phyloP scores from a whole-genome alignment of 1,284 basidiomycete species.

The Melampsora abietis-canadensis region DNA sequence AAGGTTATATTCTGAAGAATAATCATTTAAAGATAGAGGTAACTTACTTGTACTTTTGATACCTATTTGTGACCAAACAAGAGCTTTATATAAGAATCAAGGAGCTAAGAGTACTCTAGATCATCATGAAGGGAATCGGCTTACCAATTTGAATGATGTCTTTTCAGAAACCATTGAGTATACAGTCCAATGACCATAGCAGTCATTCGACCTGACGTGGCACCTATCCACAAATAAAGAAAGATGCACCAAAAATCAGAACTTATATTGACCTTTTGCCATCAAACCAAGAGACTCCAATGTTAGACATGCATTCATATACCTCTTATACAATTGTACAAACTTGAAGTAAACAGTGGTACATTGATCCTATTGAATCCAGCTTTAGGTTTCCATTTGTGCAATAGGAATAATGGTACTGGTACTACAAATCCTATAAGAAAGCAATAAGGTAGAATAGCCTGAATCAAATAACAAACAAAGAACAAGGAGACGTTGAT shows the following conservation, averaged over 20 bases:
- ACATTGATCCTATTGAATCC: background rate
- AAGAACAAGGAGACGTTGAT: no score
- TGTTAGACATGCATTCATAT: background rate
- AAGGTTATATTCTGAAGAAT: background rate
- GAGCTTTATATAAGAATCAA: background rate
- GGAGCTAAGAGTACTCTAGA: background rate
- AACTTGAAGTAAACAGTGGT: background rate
- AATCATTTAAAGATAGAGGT: background rate
- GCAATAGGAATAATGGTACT: background rate
- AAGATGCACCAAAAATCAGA: background rate
- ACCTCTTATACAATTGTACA: background rate
- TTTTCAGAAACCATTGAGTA: conserved; percentile 27
- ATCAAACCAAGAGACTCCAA: no score
- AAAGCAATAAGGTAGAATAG: background rate
- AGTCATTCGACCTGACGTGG: conserved; percentile 27
- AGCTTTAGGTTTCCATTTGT: conserved; percentile 1
- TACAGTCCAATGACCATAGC: conserved; percentile 22
- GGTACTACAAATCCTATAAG: background rate
- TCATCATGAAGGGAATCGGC: background rate
- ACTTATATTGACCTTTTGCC: no score
- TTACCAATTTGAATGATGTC: conserved; percentile 33
- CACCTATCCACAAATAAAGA: conserved; percentile 12
- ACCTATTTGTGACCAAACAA: conserved; percentile 16
- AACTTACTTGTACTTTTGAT: conserved; percentile 39
- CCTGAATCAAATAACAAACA: background rate